Evolutionary conservation across 129 eudicot species (phyloP), one percentile per base, ranked within the genome.

Genomic region (Oenanthe sinensis): DNA sequence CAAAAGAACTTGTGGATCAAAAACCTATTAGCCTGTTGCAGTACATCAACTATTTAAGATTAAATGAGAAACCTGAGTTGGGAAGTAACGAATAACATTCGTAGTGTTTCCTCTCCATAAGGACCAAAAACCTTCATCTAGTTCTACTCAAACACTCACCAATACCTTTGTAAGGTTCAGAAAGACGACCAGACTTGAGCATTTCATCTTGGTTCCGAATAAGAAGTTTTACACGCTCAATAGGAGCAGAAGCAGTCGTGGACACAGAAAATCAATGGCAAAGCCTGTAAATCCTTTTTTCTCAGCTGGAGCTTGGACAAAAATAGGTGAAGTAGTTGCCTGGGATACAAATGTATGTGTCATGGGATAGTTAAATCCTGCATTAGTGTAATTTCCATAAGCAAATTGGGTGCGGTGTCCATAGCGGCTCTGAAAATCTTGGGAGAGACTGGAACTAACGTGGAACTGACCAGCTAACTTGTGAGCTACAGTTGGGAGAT

Each of bases 161-260:
- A 82, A 88, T 80, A 54, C 92, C 90, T 79, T 86, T 84, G 84
- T 88, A 88, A 88, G 36, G 36, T 33, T 33, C 36, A 33, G 36
- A 33, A 33, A 33, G 36, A 33, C 36, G 36, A 33, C 36, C 92
- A 54, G 75, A 37, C 74, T 86, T 86, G 71, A 88, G 76, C 92
- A 88, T 84, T 74, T 88, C 92, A 76, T 86, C 90, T 88, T 88
- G 92, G 78, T 88, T 88, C 74, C 86, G 92, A 77, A 88, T 86
- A 85, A 88, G 75, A 79, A 88, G 90, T 49, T 88, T 88, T 50
- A 88, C 91, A 50, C 89, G 87, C 83, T 88, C 89, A 13, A 87
- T 85, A 22, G 91, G 89, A 74, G 79, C 79, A 76, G 49, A 48
- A 54, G n/a, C 70, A 54, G 71, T 76, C 40, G 54, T 76, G 70